Conservation (phyloP, 2,329 filamentous ascomycete species). For the Trichoderma citrinoviride region DNA sequence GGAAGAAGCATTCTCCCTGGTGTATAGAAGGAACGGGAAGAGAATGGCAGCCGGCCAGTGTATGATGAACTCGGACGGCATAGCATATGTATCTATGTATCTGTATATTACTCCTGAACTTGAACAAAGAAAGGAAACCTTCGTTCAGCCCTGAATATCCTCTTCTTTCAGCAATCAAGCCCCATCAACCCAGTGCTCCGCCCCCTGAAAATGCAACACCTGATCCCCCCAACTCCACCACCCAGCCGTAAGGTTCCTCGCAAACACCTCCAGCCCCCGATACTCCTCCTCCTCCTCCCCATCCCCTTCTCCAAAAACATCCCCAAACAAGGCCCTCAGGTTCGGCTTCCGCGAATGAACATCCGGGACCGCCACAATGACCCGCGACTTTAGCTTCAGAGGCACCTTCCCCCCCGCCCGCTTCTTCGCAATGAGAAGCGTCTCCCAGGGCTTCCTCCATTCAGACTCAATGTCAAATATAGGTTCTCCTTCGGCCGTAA, state of each 20-base stretch:
- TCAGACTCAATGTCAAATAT: slow-evolving; percentile 57
- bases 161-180: not conserved
- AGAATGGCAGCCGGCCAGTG: slow-evolving; percentile 22
- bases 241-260: slow-evolving; percentile 67
- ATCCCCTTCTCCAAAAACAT: slow-evolving; percentile 50
- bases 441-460: slow-evolving; percentile 77
- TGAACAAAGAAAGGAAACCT: too few relatives aligned
- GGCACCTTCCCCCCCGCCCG: slow-evolving; percentile 33
- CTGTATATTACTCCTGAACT: slow-evolving; percentile 25
- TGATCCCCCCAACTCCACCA: slow-evolving; percentile 82
- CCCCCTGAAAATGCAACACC: slow-evolving; percentile 65
- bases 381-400: slow-evolving; percentile 41
- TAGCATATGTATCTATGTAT: slow-evolving; percentile 33
- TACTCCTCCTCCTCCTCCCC: slow-evolving; percentile 61
- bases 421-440: slow-evolving; percentile 60
- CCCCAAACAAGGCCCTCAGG: slow-evolving; percentile 58
- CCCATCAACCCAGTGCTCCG: slow-evolving; percentile 46
- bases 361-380: slow-evolving; percentile 70
- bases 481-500: slow-evolving; percentile 63
- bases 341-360: slow-evolving; percentile 78
- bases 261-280: slow-evolving; percentile 71
- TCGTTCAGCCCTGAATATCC: too few relatives aligned
- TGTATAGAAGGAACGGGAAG: not conserved
- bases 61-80: slow-evolving; percentile 32
- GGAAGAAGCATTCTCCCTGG: not conserved